These are phyloP conservation scores for Picochlorum costavermella DNA, from an alignment of 139 green algal species.

Conservation along the genomic window DNA sequence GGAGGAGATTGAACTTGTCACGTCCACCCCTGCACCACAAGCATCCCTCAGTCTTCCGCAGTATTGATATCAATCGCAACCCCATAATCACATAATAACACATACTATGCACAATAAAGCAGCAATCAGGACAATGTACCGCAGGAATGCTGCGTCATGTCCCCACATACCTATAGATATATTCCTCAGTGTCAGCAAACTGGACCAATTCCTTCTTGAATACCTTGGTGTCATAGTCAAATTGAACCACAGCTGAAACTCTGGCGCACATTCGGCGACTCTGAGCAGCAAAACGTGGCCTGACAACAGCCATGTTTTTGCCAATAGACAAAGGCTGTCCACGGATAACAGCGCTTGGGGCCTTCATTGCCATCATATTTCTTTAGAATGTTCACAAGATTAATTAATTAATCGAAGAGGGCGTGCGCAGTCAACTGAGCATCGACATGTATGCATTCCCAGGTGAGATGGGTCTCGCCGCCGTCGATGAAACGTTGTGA, in stretches of 20 bases:
- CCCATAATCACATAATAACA: too few species aligned
- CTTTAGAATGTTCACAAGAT: not conserved
- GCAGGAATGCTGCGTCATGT: too few species aligned
- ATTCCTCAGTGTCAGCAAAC: constrained; percentile 75
- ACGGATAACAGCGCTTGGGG: constrained; percentile 1
- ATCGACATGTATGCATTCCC: too few species aligned
- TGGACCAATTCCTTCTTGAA: constrained; percentile 73
- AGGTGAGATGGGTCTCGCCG: too few species aligned
- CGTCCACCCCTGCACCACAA: constrained; percentile 59
- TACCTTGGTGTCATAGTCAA: constrained; percentile 74
- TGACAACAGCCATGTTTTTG: constrained; percentile 1
- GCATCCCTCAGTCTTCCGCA: too few species aligned
- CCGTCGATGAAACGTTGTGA: too few species aligned
- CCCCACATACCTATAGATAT: constrained; percentile 67
- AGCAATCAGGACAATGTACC: too few species aligned
- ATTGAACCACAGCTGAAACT: constrained; percentile 12
- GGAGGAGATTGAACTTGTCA: constrained; percentile 82
- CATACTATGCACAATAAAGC: too few species aligned
- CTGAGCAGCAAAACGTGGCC: not conserved
- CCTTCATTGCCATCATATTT: not conserved
- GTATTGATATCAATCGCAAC: not conserved
- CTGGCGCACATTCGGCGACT: constrained; percentile 2
- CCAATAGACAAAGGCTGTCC: constrained; percentile 1
- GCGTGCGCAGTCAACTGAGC: too few species aligned
- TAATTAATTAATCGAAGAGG: not conserved